Evolutionary conservation across 1,139 yeast species (phyloP).

Genomic region (Candida sanyaensis): DNA sequence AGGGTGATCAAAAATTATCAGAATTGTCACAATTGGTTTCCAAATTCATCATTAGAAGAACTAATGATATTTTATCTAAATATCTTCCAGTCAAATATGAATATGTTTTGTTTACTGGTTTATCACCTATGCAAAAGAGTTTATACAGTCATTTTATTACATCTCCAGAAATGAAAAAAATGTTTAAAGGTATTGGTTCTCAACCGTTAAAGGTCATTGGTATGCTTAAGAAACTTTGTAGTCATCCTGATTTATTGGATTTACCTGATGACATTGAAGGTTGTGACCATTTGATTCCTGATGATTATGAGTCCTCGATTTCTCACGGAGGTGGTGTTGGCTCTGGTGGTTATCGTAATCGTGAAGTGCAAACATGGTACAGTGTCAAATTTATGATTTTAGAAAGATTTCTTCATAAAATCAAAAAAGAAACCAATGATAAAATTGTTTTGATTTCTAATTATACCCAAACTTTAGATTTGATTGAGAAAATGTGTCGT

Average conservation of each 20-base stretch:
- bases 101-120: slow-evolving; percentile 87
- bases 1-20: slow-evolving; percentile 70
- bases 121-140: slow-evolving; percentile 74
- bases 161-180: slow-evolving; percentile 74
- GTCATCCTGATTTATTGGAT: slow-evolving; percentile 84
- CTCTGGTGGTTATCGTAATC: slow-evolving; percentile 31
- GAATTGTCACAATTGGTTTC: slow-evolving; percentile 80
- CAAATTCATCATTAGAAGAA: slow-evolving; percentile 88
- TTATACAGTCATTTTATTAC: slow-evolving; percentile 76
- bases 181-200: slow-evolving; percentile 70
- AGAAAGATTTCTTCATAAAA: slow-evolving; percentile 76
- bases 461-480: slow-evolving; percentile 90
- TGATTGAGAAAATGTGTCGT: slow-evolving; percentile 86
- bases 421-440: slow-evolving; percentile 81
- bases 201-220: slow-evolving; percentile 94
- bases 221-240: slow-evolving; percentile 82
- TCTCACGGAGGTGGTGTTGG: slow-evolving; percentile 15
- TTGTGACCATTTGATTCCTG: slow-evolving; percentile 65
- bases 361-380: slow-evolving; percentile 60
- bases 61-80: slow-evolving; percentile 91
- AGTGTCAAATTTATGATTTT: slow-evolving; percentile 65
- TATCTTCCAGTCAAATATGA: slow-evolving; percentile 95
- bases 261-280: slow-evolving; percentile 80
- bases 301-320: slow-evolving; percentile 56
- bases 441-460: slow-evolving; percentile 93